Percentiles rank a stretch among this genome's conserved stretches.
phyloP scores from a whole-genome alignment of 306 rosid species.

The Castanospermum australe region DNA sequence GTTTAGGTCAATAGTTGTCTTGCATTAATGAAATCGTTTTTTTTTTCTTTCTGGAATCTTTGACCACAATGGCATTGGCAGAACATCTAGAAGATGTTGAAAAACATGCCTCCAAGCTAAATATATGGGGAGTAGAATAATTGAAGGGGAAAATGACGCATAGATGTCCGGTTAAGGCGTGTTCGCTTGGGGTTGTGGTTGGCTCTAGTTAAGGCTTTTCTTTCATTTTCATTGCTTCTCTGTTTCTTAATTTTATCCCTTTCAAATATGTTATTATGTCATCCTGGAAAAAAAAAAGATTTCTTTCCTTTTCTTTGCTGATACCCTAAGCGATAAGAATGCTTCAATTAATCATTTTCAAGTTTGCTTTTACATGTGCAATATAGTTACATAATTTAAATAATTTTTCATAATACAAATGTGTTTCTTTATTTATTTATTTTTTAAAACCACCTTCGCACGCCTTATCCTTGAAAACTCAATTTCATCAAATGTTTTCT shows the following conservation, averaged over 20 bases:
- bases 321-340: too few relatives aligned
- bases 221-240: not conserved
- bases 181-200: not conserved
- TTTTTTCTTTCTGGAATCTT: constrained; percentile 20
- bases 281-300: too few relatives aligned
- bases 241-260: not conserved
- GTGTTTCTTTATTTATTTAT: too few relatives aligned
- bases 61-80: constrained; percentile 11
- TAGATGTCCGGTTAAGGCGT: not conserved
- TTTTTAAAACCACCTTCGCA: not conserved
- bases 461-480: not conserved
- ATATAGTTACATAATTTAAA: not conserved
- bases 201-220: not conserved
- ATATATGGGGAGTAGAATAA: not conserved
- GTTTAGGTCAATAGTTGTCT: not conserved
- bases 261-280: too few relatives aligned
- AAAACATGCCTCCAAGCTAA: not conserved
- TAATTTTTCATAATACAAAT: not conserved
- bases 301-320: too few relatives aligned
- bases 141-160: constrained; percentile 1
- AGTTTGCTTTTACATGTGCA: not conserved
- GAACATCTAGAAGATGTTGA: constrained; percentile 27
- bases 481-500: not conserved
- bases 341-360: too few relatives aligned
- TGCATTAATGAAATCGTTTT: not conserved